These are phyloP conservation scores for Hirsutella rhossiliensis DNA, from an alignment of 2,329 filamentous ascomycete genomes.

Conservation along the genomic window DNA sequence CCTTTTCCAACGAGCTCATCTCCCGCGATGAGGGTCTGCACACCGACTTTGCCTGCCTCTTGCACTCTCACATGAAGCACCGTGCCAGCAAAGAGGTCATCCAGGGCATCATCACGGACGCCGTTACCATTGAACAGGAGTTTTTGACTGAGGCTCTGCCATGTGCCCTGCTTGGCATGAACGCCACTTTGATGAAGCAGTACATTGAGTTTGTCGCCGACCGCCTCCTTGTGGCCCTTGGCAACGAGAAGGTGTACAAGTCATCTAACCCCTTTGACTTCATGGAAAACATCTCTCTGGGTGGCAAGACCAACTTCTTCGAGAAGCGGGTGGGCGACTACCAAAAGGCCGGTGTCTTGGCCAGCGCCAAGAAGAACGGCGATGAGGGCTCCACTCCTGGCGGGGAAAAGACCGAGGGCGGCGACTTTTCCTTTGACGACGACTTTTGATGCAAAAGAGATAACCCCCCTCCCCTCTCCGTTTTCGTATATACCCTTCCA, in stretches of 20 bases:
- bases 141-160: slow-evolving; percentile 95
- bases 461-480: no score
- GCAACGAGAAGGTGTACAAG: slow-evolving; percentile 91
- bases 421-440: slow-evolving; percentile 88
- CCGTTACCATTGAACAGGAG: slow-evolving; percentile 90
- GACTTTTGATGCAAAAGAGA: slow-evolving; percentile 71
- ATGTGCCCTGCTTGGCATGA: slow-evolving; percentile 92
- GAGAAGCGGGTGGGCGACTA: slow-evolving; percentile 99
- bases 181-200: slow-evolving; percentile 93
- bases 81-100: slow-evolving; percentile 75
- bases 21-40: slow-evolving; percentile 98
- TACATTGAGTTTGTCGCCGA: slow-evolving; percentile 99
- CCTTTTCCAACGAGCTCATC: slow-evolving; percentile 99
- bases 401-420: slow-evolving; percentile 44
- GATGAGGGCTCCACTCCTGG: slow-evolving; percentile 26
- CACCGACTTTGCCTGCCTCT: slow-evolving; percentile 95
- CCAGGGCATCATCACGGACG: slow-evolving; percentile 82
- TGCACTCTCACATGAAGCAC: slow-evolving; percentile 95
- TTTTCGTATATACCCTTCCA: background rate
- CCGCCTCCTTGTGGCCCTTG: slow-evolving; percentile 81
- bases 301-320: slow-evolving; percentile 99
- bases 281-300: slow-evolving; percentile 99
- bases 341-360: slow-evolving; percentile 99
- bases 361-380: slow-evolving; percentile 71
- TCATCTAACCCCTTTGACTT: slow-evolving; percentile 96